Base-by-base conservation (phyloP, 1,139 yeast species). In the Diutina rugosa region DNA sequence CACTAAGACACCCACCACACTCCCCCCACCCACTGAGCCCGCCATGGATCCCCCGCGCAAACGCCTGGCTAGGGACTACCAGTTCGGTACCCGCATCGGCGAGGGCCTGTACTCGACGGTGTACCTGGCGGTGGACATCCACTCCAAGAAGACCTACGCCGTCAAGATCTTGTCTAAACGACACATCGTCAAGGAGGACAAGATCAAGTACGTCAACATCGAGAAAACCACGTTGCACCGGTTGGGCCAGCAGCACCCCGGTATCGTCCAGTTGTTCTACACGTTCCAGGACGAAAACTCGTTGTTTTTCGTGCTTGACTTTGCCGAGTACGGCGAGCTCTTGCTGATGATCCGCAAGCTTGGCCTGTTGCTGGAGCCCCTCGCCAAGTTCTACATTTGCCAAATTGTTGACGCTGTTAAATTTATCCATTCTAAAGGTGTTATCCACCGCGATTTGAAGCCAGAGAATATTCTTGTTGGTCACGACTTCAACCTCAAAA, bases 101-200 rank as follows among this genome's bases (percentile, higher is more conserved):
- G 91, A 85, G 67, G 95, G 95, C 1, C 86, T 93, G 0, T 87
- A 87, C 65, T 85, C 91, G 4, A 86, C 90, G 0, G 95, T 87
- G 6, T 74, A 79, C 61, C 72, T 86, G 51, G 95, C 90, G 1
- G 76, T 84, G 0, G 90, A 87, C 61, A 65, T 73, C 45, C 79
- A 77, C 56, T 79, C 81, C 45, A 72, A 73, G 46, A 78, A 79
- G 60, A 77, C 85, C 6, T 87, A 79, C 65, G 95, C 95, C 29
- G 84, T 87, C 38, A 87, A 87, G 64, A 85, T 87, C 1, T 74
- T 87, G 56, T 85, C 85, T 60, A 87, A 87, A 63, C 78, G 83
- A 58, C 90, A 87, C 65, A 81, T 87, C 38, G 89, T 87, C 56
- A 82, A 81, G 63, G 95, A 87, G 65, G 86, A 85, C 66, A 87